Conservation (phyloP, 306 rosid species). For the Vigna radiata region DNA sequence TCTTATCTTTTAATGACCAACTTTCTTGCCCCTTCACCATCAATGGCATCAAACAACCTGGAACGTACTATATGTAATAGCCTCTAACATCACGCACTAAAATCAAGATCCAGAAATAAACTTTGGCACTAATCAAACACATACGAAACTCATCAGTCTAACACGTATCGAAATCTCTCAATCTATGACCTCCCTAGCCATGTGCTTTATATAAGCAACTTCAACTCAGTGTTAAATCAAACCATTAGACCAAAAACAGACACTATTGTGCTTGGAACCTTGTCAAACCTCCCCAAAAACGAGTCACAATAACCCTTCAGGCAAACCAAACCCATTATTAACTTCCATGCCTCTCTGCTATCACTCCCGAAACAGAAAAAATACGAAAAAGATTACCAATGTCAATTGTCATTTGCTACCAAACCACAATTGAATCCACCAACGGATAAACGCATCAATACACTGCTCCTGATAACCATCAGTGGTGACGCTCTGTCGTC, state of each 20-base stretch:
- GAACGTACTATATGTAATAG: not conserved
- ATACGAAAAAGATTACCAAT: not conserved
- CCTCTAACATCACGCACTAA: not conserved
- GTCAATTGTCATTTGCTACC: not conserved
- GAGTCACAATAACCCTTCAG: not conserved
- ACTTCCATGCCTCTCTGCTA: not conserved
- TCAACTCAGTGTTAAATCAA: no score
- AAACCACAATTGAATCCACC: not conserved
- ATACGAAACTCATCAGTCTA: no score
- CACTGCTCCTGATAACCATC: not conserved
- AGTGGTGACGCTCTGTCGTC: no score
- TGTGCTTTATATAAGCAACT: not conserved
- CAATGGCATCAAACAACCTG: not conserved
- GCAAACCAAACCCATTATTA: not conserved
- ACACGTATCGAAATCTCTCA: not conserved
- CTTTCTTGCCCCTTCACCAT: not conserved
- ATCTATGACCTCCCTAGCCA: not conserved
- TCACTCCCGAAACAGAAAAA: not conserved
- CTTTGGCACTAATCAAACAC: not conserved
- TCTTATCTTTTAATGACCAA: not conserved
- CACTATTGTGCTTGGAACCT: not conserved
- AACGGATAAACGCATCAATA: not conserved
- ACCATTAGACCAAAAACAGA: not conserved
- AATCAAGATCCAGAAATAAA: not conserved
- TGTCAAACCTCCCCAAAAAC: not conserved